Percentiles rank a stretch among this genome's conserved stretches.
These are phyloP conservation scores for Dentipellis fragilis DNA, from an alignment of 768 basidiomycete species.

Conservation along the genomic window DNA sequence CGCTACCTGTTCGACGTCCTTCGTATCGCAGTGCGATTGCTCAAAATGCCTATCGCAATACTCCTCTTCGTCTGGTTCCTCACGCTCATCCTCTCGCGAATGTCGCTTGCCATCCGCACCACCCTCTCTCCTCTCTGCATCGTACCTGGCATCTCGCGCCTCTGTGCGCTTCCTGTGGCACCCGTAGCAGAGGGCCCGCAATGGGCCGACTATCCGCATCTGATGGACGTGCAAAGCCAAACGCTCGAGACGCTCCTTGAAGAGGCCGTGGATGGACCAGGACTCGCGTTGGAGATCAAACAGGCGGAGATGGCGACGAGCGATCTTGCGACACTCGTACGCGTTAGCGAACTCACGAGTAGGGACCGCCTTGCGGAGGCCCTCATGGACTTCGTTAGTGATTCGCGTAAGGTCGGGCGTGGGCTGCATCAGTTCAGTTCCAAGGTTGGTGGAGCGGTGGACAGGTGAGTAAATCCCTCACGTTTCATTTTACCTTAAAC, in stretches of 20 bases:
- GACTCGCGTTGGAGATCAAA: conserved; percentile 58
- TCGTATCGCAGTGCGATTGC: conserved; percentile 33
- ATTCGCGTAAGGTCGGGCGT: conserved; percentile 50
- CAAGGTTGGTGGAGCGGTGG: conserved; percentile 65
- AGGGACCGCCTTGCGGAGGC: conserved; percentile 45
- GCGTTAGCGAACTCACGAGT: conserved; percentile 49
- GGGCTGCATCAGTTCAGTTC: conserved; percentile 54
- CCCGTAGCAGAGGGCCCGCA: conserved; percentile 5
- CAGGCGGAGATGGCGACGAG: conserved; percentile 69
- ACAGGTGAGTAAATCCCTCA: conserved; percentile 38
- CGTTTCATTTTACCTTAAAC: not conserved
- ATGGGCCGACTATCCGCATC: conserved; percentile 42
- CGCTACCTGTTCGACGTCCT: conserved; percentile 41
- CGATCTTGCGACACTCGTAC: conserved; percentile 56
- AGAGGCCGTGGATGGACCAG: conserved; percentile 46
- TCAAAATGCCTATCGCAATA: conserved; percentile 47
- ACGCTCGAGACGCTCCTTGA: conserved; percentile 56
- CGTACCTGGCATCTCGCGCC: conserved; percentile 54
- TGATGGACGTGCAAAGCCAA: conserved; percentile 50
- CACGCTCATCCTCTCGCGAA: conserved; percentile 29
- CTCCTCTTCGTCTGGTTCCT: conserved; percentile 44
- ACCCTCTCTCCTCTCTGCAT: conserved; percentile 51
- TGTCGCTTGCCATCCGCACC: conserved; percentile 33
- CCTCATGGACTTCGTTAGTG: conserved; percentile 43
- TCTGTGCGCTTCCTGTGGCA: conserved; percentile 8